These are phyloP conservation scores for Didymella arachidicola DNA, from an alignment of 2,329 filamentous ascomycete species.

Conservation along the genomic window DNA sequence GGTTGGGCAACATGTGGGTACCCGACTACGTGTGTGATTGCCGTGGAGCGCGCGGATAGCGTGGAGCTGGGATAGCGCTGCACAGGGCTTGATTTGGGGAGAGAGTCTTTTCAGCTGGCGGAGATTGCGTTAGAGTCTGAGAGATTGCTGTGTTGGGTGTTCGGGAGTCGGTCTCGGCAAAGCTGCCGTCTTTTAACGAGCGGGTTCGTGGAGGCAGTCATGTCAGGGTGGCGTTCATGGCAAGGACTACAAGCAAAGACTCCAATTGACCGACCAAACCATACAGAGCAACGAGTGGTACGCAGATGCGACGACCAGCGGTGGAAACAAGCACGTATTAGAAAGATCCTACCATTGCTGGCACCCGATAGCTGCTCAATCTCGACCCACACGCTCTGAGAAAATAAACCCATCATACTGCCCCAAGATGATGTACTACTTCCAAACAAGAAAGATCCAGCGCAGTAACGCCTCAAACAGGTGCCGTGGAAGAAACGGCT, in stretches of 20 bases:
- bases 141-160: too few species aligned
- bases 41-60: not conserved
- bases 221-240: not conserved
- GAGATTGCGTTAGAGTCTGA: not conserved
- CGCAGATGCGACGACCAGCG: slow-evolving; percentile 12
- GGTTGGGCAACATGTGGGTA: slow-evolving; percentile 2
- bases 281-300: slow-evolving; percentile 14
- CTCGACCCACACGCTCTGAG: slow-evolving; percentile 43
- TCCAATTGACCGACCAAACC: slow-evolving; percentile 18
- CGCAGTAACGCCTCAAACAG: slow-evolving; percentile 50
- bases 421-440: slow-evolving; percentile 52
- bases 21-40: not conserved
- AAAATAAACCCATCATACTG: slow-evolving; percentile 47
- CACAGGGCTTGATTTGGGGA: not conserved
- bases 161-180: too few species aligned
- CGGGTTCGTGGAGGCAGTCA: not conserved
- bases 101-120: not conserved
- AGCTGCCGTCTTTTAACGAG: not conserved
- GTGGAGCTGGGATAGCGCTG: not conserved
- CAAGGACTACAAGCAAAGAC: slow-evolving; percentile 15
- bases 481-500: slow-evolving; percentile 45
- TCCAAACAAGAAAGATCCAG: slow-evolving; percentile 49
- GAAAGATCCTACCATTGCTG: slow-evolving; percentile 45
- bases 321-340: slow-evolving; percentile 38
- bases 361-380: slow-evolving; percentile 40